Base-by-base conservation (phyloP, 495 filamentous ascomycete genomes). In the Penicillium daleae region DNA sequence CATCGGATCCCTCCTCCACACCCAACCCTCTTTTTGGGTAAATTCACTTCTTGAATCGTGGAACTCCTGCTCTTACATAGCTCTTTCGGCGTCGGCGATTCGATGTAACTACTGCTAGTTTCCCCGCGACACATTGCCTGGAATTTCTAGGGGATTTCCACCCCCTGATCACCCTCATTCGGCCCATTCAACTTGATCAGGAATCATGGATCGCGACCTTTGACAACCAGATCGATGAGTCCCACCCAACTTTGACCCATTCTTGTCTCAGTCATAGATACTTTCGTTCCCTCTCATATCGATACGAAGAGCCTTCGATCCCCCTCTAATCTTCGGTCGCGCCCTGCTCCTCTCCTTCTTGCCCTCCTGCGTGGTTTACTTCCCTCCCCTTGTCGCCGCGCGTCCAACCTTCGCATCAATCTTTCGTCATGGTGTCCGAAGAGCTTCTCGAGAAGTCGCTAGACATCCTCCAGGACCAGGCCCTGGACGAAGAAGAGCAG, bases 401-500 rank as follows among this genome's bases (percentile, higher is more conserved):
- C 21, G 21, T 10, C 5, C 56, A 31, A 29, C 26, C n/a, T 57
- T 40, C 42, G 26, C 59, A 33, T 37, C 46, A 15, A 59, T 40
- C 29, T 48, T 52, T 59, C 69, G 64, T 15, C 57, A 98, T 98
- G 96, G 87, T 96, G 32, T 89, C 93, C 58, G 95, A 99, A 77
- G 89, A 92, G 61, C 85, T 94, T 19, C 94, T 95, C 78, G 95
- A 97, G 71, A 83, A 91, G 62, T 97, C 92, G 72, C 87, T 96
- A 63, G 90, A 92, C 32, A 82, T 97, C 71, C 87, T 99, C 49
- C 87, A 94, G 77, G 91, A 97, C 74, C 77, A 86, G 61, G 81
- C 76, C 56, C 78, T 97, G 26, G 92, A 96, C 64, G 96, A 98
- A 67, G 96, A 99, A 72, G 96, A 98, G 63, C 96, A 93, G 80